These are phyloP conservation scores for Verticillium zaregamsianum DNA, from an alignment of 2,329 filamentous ascomycete genomes.

Conservation along the genomic window DNA sequence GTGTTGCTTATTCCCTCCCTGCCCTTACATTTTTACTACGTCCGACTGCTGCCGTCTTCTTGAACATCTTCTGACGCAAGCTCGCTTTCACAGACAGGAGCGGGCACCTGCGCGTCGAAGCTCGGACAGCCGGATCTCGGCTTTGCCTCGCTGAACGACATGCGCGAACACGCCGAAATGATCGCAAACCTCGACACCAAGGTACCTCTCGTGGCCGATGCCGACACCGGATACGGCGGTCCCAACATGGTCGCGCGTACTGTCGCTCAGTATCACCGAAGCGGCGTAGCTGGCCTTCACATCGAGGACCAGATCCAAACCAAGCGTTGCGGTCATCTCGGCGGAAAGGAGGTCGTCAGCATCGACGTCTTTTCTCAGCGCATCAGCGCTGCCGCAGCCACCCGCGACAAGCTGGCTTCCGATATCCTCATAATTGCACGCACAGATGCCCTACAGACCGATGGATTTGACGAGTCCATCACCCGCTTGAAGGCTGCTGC, in stretches of 20 bases:
- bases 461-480: constrained; percentile 54
- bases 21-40: too few relatives aligned
- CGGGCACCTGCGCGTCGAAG: constrained; percentile 56
- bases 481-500: constrained; percentile 44
- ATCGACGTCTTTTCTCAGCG: constrained; percentile 46
- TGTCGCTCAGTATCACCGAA: constrained; percentile 45
- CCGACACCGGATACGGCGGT: constrained; percentile 54
- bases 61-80: not conserved
- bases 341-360: constrained; percentile 55
- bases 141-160: constrained; percentile 57
- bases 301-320: constrained; percentile 60
- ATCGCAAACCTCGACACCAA: constrained; percentile 54
- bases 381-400: constrained; percentile 50
- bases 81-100: constrained; percentile 45
- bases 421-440: constrained; percentile 63
- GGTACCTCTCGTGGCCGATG: constrained; percentile 57
- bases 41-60: too few relatives aligned
- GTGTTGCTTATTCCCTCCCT: constrained; percentile 7
- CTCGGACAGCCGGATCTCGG: constrained; percentile 62
- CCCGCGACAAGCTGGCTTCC: constrained; percentile 40
- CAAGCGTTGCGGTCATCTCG: constrained; percentile 63
- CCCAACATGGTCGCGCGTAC: constrained; percentile 50
- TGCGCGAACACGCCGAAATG: constrained; percentile 60
- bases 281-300: constrained; percentile 55
- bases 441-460: constrained; percentile 55